Evolutionary conservation across 208 protist species (phyloP), one percentile per base, ranked within the genome.

Genomic region (Crithidia fasciculata): DNA sequence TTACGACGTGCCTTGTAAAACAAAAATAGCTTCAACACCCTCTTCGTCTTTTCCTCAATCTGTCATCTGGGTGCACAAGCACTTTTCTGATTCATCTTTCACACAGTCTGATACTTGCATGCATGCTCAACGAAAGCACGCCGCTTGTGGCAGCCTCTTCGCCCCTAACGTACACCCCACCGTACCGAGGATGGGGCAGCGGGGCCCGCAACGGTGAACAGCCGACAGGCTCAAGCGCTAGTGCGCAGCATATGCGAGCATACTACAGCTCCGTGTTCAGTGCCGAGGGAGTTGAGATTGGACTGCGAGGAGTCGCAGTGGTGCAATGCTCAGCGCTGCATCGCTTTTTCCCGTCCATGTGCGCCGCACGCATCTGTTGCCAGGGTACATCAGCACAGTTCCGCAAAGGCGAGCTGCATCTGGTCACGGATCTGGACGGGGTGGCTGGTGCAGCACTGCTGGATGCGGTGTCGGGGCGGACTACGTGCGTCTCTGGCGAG

Each of bases 301-400:
- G 55, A 40, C 61, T 89, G 47, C 59, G 73, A 15, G 71, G 84
- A 41, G 87, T 77, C 13, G 85, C 79, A 10, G 65, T 86, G 13
- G 68, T 87, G 43, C 55, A 60, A 15, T 72, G 68, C 28, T 62
- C 76, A 16, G 54, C 72, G 59, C 50, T 85, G 10, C 55, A 66
- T n/a, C 70, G 72, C 19, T 81, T 62, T 45, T 76, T 79, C n/a
- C 68, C 67, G 16, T 70, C 41, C n/a, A 9, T 66, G 5, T 65
- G 49, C n/a, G 40, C 63, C 2, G 68, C 78, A 16, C 71, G 73
- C 18, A 76, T 83, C 13, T 73, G 69, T 28, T 92, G 87, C 69
- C 73, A 88, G 56, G 57, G 57, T 52, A 80, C 84, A 45, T 69
- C 83, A 4, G 81, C 87, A 9, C 39, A 81, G 16, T 82, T 89